Base-by-base conservation (phyloP, 179 eudicot species). In the Carnegiea gigantea region DNA sequence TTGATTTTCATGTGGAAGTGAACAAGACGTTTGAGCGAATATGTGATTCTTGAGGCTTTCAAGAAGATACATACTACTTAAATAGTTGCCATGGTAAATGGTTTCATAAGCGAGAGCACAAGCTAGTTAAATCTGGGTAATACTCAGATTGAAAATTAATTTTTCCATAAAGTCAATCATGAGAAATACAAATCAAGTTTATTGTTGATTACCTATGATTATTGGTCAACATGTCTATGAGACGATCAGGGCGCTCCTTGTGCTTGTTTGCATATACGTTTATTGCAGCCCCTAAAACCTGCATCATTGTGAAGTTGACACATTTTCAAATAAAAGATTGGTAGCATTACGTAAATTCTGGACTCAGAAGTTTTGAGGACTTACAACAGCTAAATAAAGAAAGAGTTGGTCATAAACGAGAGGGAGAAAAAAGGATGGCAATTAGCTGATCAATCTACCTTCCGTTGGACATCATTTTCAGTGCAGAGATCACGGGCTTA, bases 241-340 rank as follows among this genome's bases (percentile, higher is more conserved):
- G 99, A 81, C 99, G 99, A 86, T 94, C 99, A 48, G 99, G 99
- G 33, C 99, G 93, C 86, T 96, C 99, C 84, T 96, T 96, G 86
- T 96, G 99, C 84, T 88, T 94, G 89, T 96, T 96, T 75, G 99
- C 99, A 76, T 96, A 96, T 38, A 96, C 98, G 88, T 91, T 96
- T 43, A 96, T 94, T 49, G 99, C 99, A 78, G 98, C 97, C 59
- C 99, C 99, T 88, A 96, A 83, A 80, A 94, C 99, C 99, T 95
- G 89, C 83, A 89, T 72, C 18, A 74, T 78, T 73, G 48, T 73
- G 43, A 77, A 72, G 57, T 80, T n/a, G 43, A 80, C 76, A 57
- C 74, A 72, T 30, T 57, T 33, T 28, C 48, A 51, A 70, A n/a
- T 59, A 46, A 81, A 36, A 60, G 17, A 77, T 43, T 49, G 60